Percentiles rank a stretch among this genome's conserved stretches.
Conservation (phyloP, 2,329 filamentous ascomycete species). For the Pseudogymnoascus sp. region DNA sequence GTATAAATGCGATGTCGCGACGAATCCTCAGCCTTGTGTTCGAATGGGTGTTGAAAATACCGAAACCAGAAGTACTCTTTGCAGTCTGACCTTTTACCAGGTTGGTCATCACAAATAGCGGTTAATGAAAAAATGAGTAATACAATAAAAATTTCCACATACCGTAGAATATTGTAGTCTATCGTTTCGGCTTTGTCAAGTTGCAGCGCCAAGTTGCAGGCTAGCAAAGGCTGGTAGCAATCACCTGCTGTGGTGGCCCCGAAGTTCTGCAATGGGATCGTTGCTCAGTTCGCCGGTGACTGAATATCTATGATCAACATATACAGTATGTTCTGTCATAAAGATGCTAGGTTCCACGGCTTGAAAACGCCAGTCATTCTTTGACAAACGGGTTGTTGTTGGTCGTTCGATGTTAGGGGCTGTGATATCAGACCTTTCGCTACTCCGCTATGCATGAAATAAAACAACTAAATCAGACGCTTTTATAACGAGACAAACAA, state of each 20-base stretch:
- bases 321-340: not conserved
- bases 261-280: not conserved
- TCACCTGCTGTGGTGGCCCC: not conserved
- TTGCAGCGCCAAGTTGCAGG: too few relatives aligned
- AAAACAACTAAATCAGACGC: not conserved
- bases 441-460: not conserved
- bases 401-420: not conserved
- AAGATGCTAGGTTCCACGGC: not conserved
- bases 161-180: constrained; percentile 1
- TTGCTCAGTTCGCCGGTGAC: not conserved
- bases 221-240: not conserved
- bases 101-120: constrained; percentile 42
- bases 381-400: not conserved
- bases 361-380: not conserved
- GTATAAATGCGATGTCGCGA: constrained; percentile 12
- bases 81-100: constrained; percentile 60
- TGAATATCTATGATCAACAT: not conserved
- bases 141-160: constrained; percentile 10
- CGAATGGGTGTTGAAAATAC: constrained; percentile 17
- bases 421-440: not conserved
- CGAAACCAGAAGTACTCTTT: constrained; percentile 40
- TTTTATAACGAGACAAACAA: not conserved
- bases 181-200: not conserved
- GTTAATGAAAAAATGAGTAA: not conserved
- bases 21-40: constrained; percentile 21